Conservation (phyloP, 148 eudicot genomes). For the Diospyros kaki region DNA sequence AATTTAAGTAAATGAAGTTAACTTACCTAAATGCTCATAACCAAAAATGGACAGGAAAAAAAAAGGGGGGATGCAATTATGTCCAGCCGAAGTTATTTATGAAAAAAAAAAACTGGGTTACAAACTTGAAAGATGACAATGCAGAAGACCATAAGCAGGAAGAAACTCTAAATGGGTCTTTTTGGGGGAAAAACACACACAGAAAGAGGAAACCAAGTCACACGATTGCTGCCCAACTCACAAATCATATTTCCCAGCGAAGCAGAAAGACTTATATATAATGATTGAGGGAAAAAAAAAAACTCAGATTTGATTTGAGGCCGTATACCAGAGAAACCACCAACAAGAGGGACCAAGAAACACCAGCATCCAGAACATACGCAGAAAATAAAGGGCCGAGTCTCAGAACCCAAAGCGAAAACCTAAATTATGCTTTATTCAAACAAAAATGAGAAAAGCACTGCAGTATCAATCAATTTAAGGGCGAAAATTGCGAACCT, state of each 20-base stretch:
- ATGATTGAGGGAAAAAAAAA: background rate
- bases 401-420: background rate
- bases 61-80: background rate
- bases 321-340: background rate
- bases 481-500: constrained; percentile 36
- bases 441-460: background rate
- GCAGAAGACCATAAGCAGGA: background rate
- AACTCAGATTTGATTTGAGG: background rate
- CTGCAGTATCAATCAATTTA: background rate
- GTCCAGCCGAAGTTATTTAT: background rate
- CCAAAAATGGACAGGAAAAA: background rate
- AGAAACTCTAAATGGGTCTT: background rate
- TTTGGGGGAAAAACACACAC: too few species aligned
- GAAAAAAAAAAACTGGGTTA: background rate
- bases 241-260: background rate
- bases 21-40: background rate
- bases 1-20: background rate
- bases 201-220: background rate
- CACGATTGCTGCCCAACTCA: background rate
- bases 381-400: background rate
- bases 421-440: background rate
- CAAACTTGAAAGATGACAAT: background rate
- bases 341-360: background rate
- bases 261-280: background rate
- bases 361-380: background rate